Evolutionary conservation across 2,329 filamentous ascomycete species (phyloP).

Genomic region (Stylonectria norvegica): DNA sequence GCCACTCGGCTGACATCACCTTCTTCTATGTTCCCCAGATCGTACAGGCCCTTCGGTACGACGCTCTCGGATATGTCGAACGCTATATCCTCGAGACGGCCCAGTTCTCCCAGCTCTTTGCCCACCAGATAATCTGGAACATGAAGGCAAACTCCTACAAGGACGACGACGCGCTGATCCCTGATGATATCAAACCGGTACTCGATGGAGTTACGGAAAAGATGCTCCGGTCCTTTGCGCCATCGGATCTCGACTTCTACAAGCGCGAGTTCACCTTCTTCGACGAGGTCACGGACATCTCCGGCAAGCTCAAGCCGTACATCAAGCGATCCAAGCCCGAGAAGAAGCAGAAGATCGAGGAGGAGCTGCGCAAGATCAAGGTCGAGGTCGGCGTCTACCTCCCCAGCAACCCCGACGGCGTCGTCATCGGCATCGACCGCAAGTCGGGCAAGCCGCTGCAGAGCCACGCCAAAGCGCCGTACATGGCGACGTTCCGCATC

Average conservation of each 20-base stretch:
- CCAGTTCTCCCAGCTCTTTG: conserved; percentile 95
- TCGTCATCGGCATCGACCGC: conserved; percentile 95
- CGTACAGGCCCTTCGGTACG: conserved; percentile 90
- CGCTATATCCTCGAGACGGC: conserved; percentile 96
- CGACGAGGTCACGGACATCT: conserved; percentile 91
- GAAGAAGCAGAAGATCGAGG: conserved; percentile 99
- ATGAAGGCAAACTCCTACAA: conserved; percentile 99
- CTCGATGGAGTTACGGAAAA: conserved; percentile 85
- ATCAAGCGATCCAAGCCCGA: conserved; percentile 91
- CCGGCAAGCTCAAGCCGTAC: conserved; percentile 89
- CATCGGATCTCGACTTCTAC: conserved; percentile 79
- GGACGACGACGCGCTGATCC: conserved; percentile 86
- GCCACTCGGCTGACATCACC: conserved; percentile 91
- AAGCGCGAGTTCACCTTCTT: conserved; percentile 98
- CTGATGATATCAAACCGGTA: conserved; percentile 88
- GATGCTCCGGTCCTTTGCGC: conserved; percentile 78
- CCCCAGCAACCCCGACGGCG: conserved; percentile 92
- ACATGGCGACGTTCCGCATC: conserved; percentile 98
- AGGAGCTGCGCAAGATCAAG: conserved; percentile 94
- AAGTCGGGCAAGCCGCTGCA: conserved; percentile 97
- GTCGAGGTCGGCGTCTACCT: conserved; percentile 97
- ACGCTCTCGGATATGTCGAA: conserved; percentile 89
- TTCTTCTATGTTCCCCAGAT: conserved; percentile 99
- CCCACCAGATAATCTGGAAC: conserved; percentile 99
- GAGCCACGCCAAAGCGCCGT: conserved; percentile 96